Evolutionary conservation across 441 rosid genomes (phyloP).

Genomic region (Croton laevigatus): DNA sequence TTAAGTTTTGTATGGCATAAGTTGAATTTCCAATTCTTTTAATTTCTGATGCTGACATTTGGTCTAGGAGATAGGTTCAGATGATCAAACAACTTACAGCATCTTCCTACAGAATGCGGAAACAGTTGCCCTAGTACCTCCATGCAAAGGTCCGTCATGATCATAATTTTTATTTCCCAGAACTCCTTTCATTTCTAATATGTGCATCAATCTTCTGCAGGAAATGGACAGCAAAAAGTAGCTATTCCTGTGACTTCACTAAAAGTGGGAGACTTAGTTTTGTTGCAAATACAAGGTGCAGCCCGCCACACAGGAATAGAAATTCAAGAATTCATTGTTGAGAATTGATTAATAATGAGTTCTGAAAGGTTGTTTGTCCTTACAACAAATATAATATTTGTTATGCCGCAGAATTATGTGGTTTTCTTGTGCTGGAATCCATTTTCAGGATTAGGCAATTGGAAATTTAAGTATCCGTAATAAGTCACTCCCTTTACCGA

Average conservation of each 20-base stretch:
- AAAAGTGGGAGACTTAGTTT: conserved; percentile 61
- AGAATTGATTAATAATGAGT: conserved; percentile 61
- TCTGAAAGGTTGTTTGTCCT: not conserved
- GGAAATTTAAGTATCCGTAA: too few species aligned
- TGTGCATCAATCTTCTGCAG: conserved; percentile 32
- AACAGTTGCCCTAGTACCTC: conserved; percentile 69
- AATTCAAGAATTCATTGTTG: conserved; percentile 78
- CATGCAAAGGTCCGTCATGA: conserved; percentile 46
- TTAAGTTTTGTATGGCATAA: too few species aligned
- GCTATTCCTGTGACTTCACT: conserved; percentile 68
- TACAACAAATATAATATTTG: not conserved
- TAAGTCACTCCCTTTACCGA: too few species aligned
- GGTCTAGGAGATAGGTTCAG: conserved; percentile 41
- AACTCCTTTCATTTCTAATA: conserved; percentile 2
- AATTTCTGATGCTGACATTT: conserved; percentile 2
- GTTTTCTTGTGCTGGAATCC: not conserved
- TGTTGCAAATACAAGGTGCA: conserved; percentile 66
- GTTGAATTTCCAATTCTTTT: too few species aligned
- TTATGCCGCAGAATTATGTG: too few species aligned
- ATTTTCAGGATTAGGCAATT: too few species aligned
- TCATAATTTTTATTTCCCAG: conserved; percentile 8
- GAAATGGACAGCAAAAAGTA: conserved; percentile 31
- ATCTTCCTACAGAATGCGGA: conserved; percentile 83
- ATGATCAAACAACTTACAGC: conserved; percentile 39
- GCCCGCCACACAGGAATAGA: conserved; percentile 90